phyloP scores from a whole-genome alignment of 495 filamentous ascomycete genomes.

The Annulohypoxylon maeteangense region DNA sequence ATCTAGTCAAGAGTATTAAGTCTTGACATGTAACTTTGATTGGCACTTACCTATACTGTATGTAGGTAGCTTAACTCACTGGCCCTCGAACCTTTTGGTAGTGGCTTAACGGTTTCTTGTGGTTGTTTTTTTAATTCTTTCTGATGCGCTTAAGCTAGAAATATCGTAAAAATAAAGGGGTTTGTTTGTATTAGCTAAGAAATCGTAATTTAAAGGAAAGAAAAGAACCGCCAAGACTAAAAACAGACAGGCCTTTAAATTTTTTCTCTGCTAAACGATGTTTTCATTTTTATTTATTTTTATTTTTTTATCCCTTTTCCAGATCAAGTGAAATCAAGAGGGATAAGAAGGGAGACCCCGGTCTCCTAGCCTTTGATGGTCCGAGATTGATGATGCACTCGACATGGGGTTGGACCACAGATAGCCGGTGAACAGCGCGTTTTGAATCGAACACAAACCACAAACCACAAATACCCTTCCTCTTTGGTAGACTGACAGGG shows the following conservation, averaged over 20 bases:
- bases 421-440: constrained; percentile 33
- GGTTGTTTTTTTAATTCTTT: neutral
- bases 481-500: constrained; percentile 25
- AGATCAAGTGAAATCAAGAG: neutral
- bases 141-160: neutral
- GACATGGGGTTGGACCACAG: constrained; percentile 34
- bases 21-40: constrained; percentile 27
- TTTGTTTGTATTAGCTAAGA: constrained; percentile 30
- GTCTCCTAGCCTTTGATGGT: constrained; percentile 16
- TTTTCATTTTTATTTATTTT: constrained; percentile 24
- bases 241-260: constrained; percentile 10
- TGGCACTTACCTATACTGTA: constrained; percentile 2
- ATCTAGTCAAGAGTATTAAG: constrained; percentile 23
- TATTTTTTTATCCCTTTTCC: too few relatives aligned
- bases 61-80: constrained; percentile 8
- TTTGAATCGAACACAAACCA: constrained; percentile 27
- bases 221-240: constrained; percentile 33
- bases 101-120: neutral
- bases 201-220: constrained; percentile 3
- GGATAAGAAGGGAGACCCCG: constrained; percentile 19
- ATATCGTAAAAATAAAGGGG: constrained; percentile 30
- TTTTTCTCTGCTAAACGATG: constrained; percentile 10
- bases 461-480: neutral
- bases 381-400: constrained; percentile 34
- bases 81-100: neutral